Conservation (phyloP, 1,139 yeast species). For the Yamadazyma triangularis region DNA sequence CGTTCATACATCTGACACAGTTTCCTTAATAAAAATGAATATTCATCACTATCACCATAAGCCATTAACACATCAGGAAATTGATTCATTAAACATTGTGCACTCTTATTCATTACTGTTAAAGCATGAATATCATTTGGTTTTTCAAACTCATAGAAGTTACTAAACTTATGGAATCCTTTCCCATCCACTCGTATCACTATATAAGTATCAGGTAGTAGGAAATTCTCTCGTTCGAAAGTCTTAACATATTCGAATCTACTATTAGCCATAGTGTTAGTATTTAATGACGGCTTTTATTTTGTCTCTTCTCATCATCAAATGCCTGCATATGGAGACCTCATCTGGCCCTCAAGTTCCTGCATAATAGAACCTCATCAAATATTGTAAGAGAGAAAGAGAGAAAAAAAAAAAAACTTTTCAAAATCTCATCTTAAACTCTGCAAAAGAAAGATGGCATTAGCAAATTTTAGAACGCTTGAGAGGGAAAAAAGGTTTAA, state of each 20-base stretch:
- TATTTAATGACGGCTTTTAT: no score
- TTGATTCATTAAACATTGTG: conserved; percentile 55
- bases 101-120: conserved; percentile 77
- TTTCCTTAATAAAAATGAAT: conserved; percentile 68
- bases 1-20: conserved; percentile 71
- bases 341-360: no score
- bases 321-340: conserved; percentile 1
- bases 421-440: not conserved
- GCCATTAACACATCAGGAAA: conserved; percentile 76
- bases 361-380: no score
- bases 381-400: no score
- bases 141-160: conserved; percentile 66
- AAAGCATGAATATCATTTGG: conserved; percentile 85
- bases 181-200: conserved; percentile 90
- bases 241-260: conserved; percentile 79
- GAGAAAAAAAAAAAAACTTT: no score
- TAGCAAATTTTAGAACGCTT: conserved; percentile 70
- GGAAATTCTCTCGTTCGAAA: conserved; percentile 69
- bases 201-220: conserved; percentile 78
- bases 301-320: not conserved
- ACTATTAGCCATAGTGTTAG: conserved; percentile 76
- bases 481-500: conserved; percentile 83
- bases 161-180: conserved; percentile 85
- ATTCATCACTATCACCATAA: conserved; percentile 95
- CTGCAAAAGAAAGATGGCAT: conserved; percentile 1